Percentiles rank a stretch among this genome's conserved stretches.
Evolutionary conservation across 768 basidiomycete species (phyloP).

Genomic region (Lactifluus hygrophoroides): DNA sequence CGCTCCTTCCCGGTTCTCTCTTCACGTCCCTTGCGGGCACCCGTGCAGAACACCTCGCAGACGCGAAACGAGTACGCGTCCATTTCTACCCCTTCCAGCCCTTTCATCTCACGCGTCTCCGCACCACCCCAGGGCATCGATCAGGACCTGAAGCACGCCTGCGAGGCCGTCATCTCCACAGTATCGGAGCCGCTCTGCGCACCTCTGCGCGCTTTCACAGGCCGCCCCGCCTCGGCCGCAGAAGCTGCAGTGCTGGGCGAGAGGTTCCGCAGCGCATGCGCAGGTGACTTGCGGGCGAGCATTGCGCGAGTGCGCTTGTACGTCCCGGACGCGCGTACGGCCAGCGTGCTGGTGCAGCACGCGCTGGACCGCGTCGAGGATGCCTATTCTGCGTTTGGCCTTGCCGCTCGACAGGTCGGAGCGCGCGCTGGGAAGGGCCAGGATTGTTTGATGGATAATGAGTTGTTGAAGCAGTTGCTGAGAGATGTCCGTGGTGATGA

Average conservation of each 20-base stretch:
- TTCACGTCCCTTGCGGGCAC: conserved; percentile 65
- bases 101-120: not conserved
- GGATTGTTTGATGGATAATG: conserved; percentile 27
- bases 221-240: conserved; percentile 47
- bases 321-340: conserved; percentile 73
- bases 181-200: conserved; percentile 50
- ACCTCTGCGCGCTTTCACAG: conserved; percentile 57
- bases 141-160: conserved; percentile 71
- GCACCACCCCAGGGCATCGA: conserved; percentile 61
- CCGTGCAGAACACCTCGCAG: conserved; percentile 52
- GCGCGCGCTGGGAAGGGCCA: conserved; percentile 28
- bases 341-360: conserved; percentile 68
- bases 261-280: conserved; percentile 46
- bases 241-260: conserved; percentile 42
- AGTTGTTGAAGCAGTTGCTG: conserved; percentile 27
- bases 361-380: conserved; percentile 67
- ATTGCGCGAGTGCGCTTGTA: conserved; percentile 62
- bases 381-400: conserved; percentile 65
- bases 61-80: conserved; percentile 59
- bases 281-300: conserved; percentile 45
- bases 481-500: conserved; percentile 9
- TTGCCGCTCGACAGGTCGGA: conserved; percentile 45
- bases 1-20: conserved; percentile 55
- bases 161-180: conserved; percentile 71
- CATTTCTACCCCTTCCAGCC: not conserved